A percentile compares a stretch with the other conserved stretches of the same genome.
Conservation (phyloP, 495 filamentous ascomycete genomes). For the Daldinia bambusicola region DNA sequence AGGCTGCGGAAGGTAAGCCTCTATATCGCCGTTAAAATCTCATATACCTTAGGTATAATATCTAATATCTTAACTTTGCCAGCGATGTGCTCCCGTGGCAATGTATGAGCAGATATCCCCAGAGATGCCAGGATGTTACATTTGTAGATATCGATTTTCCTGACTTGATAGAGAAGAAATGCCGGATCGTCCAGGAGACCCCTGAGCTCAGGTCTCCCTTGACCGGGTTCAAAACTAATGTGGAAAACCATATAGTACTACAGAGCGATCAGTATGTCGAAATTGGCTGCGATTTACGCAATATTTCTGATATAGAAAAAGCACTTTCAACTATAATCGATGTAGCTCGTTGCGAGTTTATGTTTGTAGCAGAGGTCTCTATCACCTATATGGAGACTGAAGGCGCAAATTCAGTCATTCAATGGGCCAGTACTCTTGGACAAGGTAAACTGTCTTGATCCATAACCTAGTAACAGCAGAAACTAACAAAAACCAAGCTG, state of each 20-base stretch:
- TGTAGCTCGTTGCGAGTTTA: conserved; percentile 65
- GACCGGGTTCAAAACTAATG: conserved; percentile 56
- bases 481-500: conserved; percentile 51
- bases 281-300: conserved; percentile 82
- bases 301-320: conserved; percentile 66
- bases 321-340: conserved; percentile 66
- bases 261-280: conserved; percentile 77
- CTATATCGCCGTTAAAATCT: conserved; percentile 15
- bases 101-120: conserved; percentile 71
- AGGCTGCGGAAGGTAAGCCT: conserved; percentile 86
- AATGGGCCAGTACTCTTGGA: conserved; percentile 72
- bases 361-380: conserved; percentile 90
- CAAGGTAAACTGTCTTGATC: conserved; percentile 60
- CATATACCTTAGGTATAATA: neutral
- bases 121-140: conserved; percentile 62
- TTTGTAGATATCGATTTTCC: conserved; percentile 93
- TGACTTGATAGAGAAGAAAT: conserved; percentile 80
- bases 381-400: conserved; percentile 87
- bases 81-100: conserved; percentile 94
- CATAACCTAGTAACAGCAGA: conserved; percentile 22
- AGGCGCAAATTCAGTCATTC: conserved; percentile 77
- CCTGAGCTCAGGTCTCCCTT: conserved; percentile 65
- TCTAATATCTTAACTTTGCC: conserved; percentile 28
- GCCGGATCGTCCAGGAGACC: conserved; percentile 68
- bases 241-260: conserved; percentile 60